Evolutionary conservation across 345 rosid genomes (phyloP).

Genomic region (Eucalyptus rudis): DNA sequence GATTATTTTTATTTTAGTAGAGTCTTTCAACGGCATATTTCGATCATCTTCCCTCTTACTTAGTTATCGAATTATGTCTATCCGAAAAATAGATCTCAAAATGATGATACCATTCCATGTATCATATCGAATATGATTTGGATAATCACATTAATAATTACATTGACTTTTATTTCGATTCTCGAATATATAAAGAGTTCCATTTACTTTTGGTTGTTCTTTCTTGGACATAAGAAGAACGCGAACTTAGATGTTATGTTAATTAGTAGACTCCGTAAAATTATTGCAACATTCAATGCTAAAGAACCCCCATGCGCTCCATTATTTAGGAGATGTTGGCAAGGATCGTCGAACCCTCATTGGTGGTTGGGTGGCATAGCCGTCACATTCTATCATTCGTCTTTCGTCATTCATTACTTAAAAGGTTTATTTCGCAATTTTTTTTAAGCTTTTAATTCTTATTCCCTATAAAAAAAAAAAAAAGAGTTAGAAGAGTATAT

Average conservation of each 20-base stretch:
- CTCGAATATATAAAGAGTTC: not conserved
- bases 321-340: not conserved
- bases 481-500: not conserved
- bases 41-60: not conserved
- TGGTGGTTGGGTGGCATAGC: not conserved
- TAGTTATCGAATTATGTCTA: not conserved
- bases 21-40: not conserved
- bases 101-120: not conserved
- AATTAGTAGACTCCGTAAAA: not conserved
- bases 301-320: not conserved
- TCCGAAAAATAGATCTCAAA: not conserved
- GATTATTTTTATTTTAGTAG: not conserved
- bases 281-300: not conserved
- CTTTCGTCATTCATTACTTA: fast-evolving
- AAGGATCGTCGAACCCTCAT: not conserved
- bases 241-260: not conserved
- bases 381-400: not conserved
- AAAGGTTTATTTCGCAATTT: not conserved
- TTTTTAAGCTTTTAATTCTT: not conserved
- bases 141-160: not conserved
- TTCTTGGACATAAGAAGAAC: not conserved
- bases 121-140: not conserved
- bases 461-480: not conserved
- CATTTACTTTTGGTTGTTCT: not conserved
- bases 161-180: not conserved